Conservation (phyloP, 2,329 filamentous ascomycete species). For the Cladosporium sp. region DNA sequence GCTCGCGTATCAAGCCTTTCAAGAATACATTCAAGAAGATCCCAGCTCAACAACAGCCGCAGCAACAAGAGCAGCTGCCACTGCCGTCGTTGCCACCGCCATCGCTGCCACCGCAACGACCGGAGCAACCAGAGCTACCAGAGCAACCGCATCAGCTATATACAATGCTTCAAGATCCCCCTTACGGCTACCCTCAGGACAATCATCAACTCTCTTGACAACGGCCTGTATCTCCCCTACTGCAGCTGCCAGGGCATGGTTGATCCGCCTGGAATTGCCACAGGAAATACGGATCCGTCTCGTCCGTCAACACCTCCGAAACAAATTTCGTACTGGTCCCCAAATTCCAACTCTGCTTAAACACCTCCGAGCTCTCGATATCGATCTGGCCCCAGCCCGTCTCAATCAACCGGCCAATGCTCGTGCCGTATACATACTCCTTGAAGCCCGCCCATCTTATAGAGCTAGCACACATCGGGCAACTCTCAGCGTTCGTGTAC, state of each 20-base stretch:
- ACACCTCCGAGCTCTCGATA: conserved; percentile 50
- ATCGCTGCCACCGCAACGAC: background rate
- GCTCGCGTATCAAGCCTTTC: background rate
- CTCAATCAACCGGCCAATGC: conserved; percentile 49
- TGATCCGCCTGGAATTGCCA: conserved; percentile 54
- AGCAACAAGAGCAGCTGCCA: background rate
- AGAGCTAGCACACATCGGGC: conserved; percentile 60
- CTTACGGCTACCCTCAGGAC: background rate
- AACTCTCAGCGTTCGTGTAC: conserved; percentile 61
- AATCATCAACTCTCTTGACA: background rate
- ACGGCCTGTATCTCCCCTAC: conserved; percentile 14
- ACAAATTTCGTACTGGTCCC: conserved; percentile 44
- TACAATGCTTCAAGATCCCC: background rate
- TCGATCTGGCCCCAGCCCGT: conserved; percentile 57
- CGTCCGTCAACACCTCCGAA: conserved; percentile 51
- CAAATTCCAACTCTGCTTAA: conserved; percentile 47
- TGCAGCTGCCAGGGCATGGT: conserved; percentile 42
- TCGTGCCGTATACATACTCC: conserved; percentile 59
- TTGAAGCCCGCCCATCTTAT: conserved; percentile 59
- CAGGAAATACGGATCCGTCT: conserved; percentile 56
- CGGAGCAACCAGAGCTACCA: background rate
- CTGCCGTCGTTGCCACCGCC: background rate
- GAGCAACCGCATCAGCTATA: background rate
- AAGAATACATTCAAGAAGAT: background rate
- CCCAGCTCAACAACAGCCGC: background rate